phyloP scores from a whole-genome alignment of 805 yeast genomes.

The Myxozyma vanderwaltii region DNA sequence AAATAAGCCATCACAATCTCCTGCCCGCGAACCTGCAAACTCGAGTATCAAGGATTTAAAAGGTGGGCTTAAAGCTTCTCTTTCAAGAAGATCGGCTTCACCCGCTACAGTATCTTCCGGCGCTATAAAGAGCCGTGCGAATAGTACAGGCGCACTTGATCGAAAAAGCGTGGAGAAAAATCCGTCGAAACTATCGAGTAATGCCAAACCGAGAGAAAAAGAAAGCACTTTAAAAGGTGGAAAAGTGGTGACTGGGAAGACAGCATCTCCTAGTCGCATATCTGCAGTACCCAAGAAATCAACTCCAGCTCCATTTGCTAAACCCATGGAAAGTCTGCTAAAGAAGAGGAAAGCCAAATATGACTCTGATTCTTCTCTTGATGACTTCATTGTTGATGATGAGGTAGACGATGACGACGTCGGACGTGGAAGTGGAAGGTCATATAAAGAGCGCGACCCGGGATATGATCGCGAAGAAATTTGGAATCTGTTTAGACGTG shows the following conservation, averaged over 20 bases:
- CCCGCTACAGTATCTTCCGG: not conserved
- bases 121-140: no score
- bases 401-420: conserved; percentile 46
- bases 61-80: not conserved
- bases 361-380: conserved; percentile 41
- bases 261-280: not conserved
- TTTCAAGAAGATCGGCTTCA: not conserved
- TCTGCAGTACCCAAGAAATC: not conserved
- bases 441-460: conserved; percentile 37
- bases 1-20: not conserved
- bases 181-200: not conserved
- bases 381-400: conserved; percentile 63
- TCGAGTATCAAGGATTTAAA: not conserved
- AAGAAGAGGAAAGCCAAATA: conserved; percentile 44
- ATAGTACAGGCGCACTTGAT: not conserved
- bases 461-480: conserved; percentile 84
- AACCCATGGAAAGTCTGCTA: conserved; percentile 47
- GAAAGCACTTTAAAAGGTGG: not conserved
- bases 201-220: not conserved
- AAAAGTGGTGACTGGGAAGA: not conserved
- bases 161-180: not conserved
- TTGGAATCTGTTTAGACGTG: conserved; percentile 76
- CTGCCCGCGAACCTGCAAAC: not conserved
- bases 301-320: conserved; percentile 49
- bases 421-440: not conserved